These are phyloP conservation scores for Phycomyces blakesleeanus DNA, from an alignment of 192 early-diverging fungal species.

Conservation along the genomic window DNA sequence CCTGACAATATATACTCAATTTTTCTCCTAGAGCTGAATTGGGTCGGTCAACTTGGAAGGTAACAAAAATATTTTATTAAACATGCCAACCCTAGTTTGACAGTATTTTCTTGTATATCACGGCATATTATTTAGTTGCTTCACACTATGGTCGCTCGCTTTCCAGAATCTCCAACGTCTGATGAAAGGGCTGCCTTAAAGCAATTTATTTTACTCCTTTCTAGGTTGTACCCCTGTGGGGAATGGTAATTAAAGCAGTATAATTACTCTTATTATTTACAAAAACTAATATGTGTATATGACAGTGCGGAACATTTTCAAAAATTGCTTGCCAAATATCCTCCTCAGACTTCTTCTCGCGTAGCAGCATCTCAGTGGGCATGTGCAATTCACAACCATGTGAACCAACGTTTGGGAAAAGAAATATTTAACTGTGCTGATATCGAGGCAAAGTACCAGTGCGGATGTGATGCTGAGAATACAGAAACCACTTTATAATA, in stretches of 20 bases:
- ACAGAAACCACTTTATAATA: background rate
- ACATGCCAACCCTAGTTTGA: background rate
- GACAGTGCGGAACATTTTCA: constrained; percentile 86
- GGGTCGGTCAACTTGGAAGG: constrained; percentile 84
- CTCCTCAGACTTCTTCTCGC: constrained; percentile 73
- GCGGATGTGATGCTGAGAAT: constrained; percentile 69
- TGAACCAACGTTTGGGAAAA: constrained; percentile 83
- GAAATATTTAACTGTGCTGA: constrained; percentile 75
- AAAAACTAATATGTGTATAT: background rate
- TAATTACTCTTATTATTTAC: background rate
- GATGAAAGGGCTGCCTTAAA: constrained; percentile 74
- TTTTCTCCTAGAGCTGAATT: constrained; percentile 68
- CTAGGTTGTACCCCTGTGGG: constrained; percentile 91
- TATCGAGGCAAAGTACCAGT: constrained; percentile 77
- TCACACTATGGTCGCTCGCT: constrained; percentile 90
- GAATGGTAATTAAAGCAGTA: constrained; percentile 54
- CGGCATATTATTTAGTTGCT: constrained; percentile 50
- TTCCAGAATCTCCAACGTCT: constrained; percentile 71
- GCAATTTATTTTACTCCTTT: constrained; percentile 80
- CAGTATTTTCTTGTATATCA: background rate
- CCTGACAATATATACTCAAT: background rate
- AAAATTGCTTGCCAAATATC: constrained; percentile 66
- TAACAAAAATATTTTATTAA: background rate
- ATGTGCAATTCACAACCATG: constrained; percentile 88
- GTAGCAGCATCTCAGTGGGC: constrained; percentile 77